A percentile compares a stretch with the other conserved stretches of the same genome.
These are phyloP conservation scores for Clonostachys chloroleuca DNA, from an alignment of 2,329 filamentous ascomycete genomes.

Conservation along the genomic window DNA sequence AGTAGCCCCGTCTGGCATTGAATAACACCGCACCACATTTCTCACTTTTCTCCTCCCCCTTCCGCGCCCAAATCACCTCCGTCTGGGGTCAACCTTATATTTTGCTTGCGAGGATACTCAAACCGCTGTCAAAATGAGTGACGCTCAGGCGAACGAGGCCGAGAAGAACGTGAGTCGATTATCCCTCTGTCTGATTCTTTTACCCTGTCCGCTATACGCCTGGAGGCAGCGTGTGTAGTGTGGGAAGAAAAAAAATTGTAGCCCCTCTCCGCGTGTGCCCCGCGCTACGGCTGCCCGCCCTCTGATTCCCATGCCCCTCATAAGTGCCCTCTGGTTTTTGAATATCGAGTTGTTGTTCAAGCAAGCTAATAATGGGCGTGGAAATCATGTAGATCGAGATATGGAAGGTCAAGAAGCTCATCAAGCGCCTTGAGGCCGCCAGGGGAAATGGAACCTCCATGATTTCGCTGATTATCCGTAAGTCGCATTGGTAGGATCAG, in stretches of 20 bases:
- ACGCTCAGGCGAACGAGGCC: conserved; percentile 82
- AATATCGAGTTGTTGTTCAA: too few species aligned
- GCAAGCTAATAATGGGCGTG: background rate
- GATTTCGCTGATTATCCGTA: conserved; percentile 99
- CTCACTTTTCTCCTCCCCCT: conserved; percentile 1
- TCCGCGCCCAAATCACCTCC: conserved; percentile 7
- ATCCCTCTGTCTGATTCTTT: conserved; percentile 2
- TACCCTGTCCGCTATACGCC: background rate
- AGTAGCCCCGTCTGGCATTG: too few species aligned
- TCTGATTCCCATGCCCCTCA: background rate
- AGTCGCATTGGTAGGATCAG: conserved; percentile 23
- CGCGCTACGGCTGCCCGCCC: background rate
- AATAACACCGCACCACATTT: too few species aligned
- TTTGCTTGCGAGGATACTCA: conserved; percentile 12
- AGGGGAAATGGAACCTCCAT: conserved; percentile 98
- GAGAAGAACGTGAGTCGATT: conserved; percentile 79
- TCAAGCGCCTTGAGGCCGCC: conserved; percentile 96
- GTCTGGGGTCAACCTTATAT: conserved; percentile 4
- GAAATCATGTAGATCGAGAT: conserved; percentile 58
- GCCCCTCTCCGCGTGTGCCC: background rate
- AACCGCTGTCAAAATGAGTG: conserved; percentile 67
- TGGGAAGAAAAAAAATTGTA: background rate
- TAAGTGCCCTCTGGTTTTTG: too few species aligned
- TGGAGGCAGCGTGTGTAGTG: too few species aligned
- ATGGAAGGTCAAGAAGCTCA: conserved; percentile 99